Conservation (phyloP, 2,329 filamentous ascomycete genomes). For the Cladosporium sp. region DNA sequence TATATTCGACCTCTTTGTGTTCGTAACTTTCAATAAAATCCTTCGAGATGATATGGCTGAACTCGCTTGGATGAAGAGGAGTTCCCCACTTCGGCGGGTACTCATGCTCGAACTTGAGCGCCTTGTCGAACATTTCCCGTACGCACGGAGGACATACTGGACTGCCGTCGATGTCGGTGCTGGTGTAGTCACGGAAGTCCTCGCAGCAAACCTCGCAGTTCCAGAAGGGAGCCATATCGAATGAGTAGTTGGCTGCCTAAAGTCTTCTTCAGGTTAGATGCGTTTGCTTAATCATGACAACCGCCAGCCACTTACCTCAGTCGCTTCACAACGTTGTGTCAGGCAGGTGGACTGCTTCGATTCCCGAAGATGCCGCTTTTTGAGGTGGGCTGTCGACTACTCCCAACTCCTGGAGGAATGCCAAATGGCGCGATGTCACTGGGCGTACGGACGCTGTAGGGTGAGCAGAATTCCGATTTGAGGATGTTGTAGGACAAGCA, state of each 20-base stretch:
- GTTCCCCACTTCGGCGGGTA: constrained; percentile 6
- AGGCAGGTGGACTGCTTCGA: neutral
- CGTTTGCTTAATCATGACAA: neutral
- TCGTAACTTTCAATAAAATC: constrained; percentile 4
- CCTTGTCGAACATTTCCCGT: constrained; percentile 14
- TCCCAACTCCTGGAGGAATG: neutral
- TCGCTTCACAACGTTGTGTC: neutral
- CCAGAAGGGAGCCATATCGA: constrained; percentile 6
- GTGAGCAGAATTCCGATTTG: too few species aligned
- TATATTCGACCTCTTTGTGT: constrained; percentile 14
- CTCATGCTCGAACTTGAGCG: constrained; percentile 14
- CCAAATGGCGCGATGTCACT: neutral
- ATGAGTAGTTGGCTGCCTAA: neutral
- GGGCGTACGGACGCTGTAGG: neutral
- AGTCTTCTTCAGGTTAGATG: neutral
- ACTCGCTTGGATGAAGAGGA: constrained; percentile 6
- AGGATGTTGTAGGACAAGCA: neutral
- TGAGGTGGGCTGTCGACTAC: neutral
- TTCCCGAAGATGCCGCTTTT: neutral
- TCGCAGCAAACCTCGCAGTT: constrained; percentile 13
- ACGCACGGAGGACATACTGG: constrained; percentile 1
- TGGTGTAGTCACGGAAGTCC: constrained; percentile 6
- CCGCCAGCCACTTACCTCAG: neutral
- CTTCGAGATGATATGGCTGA: constrained; percentile 9
- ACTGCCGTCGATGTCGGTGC: constrained; percentile 9